Evolutionary conservation across 768 basidiomycete species (phyloP).

Genomic region (Leccinum uliginosum): DNA sequence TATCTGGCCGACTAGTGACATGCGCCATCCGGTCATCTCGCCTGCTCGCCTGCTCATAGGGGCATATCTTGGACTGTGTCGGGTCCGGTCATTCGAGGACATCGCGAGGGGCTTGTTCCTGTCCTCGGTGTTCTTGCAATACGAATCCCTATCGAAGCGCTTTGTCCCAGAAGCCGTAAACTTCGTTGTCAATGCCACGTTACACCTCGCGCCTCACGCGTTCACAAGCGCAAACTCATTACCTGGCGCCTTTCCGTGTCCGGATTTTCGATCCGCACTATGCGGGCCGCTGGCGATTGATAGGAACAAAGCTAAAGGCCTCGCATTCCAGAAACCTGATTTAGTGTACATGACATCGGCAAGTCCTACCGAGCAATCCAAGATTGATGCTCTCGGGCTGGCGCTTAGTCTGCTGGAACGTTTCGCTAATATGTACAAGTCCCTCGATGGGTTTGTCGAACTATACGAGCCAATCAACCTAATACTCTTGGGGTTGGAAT

Average conservation of each 20-base stretch:
- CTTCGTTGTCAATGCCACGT: constrained; percentile 66
- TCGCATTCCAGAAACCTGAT: constrained; percentile 42
- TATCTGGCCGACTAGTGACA: constrained; percentile 92
- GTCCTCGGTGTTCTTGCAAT: constrained; percentile 80
- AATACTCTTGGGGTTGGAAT: constrained; percentile 53
- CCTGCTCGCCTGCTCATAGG: constrained; percentile 87
- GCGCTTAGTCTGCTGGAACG: constrained; percentile 59
- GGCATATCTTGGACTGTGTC: constrained; percentile 81
- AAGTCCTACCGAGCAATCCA: constrained; percentile 50
- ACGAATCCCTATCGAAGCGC: constrained; percentile 79
- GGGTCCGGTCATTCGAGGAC: constrained; percentile 72
- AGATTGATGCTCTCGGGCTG: constrained; percentile 65
- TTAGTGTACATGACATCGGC: constrained; percentile 41
- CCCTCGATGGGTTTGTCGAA: constrained; percentile 80
- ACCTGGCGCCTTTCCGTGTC: constrained; percentile 69
- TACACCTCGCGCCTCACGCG: constrained; percentile 68
- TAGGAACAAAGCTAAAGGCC: constrained; percentile 36
- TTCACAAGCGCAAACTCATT: constrained; percentile 44
- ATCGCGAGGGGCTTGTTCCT: constrained; percentile 85
- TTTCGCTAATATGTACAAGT: constrained; percentile 74
- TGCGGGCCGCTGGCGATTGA: constrained; percentile 39
- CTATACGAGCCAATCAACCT: constrained; percentile 65
- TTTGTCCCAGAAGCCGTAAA: constrained; percentile 86
- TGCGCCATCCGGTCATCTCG: constrained; percentile 84
- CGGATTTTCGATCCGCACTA: constrained; percentile 57